These are phyloP conservation scores for Erysimum cheiranthoides DNA, from an alignment of 345 rosid species.

Conservation along the genomic window DNA sequence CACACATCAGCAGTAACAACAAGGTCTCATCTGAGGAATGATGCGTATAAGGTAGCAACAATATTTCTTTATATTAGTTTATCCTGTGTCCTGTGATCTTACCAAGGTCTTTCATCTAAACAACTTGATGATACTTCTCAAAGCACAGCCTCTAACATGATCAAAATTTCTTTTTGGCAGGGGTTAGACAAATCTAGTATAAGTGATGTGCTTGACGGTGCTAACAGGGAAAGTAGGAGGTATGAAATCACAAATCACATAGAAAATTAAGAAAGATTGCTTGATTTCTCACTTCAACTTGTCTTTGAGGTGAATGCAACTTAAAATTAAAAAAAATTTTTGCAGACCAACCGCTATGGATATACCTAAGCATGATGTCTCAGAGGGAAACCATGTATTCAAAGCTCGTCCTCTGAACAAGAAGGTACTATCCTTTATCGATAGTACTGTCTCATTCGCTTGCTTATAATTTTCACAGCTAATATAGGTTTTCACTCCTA, in stretches of 20 bases:
- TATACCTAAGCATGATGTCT: conserved; percentile 51
- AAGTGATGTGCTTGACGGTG: conserved; percentile 47
- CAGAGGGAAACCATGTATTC: conserved; percentile 51
- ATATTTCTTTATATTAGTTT: conserved; percentile 11
- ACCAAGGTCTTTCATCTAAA: neutral
- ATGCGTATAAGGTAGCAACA: conserved; percentile 58
- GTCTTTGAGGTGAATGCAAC: conserved; percentile 18
- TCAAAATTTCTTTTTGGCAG: conserved; percentile 51
- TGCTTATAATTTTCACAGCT: neutral
- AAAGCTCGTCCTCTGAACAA: conserved; percentile 82
- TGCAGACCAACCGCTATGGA: conserved; percentile 55
- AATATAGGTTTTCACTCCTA: neutral
- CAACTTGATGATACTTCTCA: conserved; percentile 16
- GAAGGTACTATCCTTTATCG: conserved; percentile 61
- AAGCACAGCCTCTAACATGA: conserved; percentile 27
- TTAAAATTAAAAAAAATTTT: too few species aligned
- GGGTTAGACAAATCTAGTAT: conserved; percentile 50
- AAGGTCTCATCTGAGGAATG: conserved; percentile 48
- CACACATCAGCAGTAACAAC: conserved; percentile 63
- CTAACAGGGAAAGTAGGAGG: conserved; percentile 62
- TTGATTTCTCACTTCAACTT: conserved; percentile 13
- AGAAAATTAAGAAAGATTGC: neutral
- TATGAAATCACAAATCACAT: conserved; percentile 29
- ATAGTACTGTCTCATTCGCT: neutral
- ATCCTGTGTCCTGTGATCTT: conserved; percentile 1